These are phyloP conservation scores for Apium graveolens DNA, from an alignment of 129 eudicot genomes.

Conservation along the genomic window DNA sequence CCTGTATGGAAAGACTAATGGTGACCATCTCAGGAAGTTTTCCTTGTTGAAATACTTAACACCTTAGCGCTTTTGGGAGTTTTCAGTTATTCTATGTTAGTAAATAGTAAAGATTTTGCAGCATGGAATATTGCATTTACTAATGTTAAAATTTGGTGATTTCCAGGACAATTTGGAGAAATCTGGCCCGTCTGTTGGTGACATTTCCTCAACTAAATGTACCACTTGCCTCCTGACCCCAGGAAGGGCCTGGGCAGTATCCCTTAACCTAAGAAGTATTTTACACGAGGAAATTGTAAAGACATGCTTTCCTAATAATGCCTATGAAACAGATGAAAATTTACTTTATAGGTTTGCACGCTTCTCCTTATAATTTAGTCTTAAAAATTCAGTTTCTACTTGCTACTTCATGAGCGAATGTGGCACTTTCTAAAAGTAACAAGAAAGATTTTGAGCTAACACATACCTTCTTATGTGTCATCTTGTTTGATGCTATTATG, in stretches of 20 bases:
- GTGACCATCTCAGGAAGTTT: background rate
- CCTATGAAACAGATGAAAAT: constrained; percentile 40
- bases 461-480: background rate
- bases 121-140: background rate
- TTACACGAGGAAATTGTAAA: constrained; percentile 55
- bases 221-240: constrained; percentile 41
- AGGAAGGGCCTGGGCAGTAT: constrained; percentile 86
- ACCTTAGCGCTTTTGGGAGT: background rate
- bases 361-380: background rate
- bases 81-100: background rate
- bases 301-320: constrained; percentile 42
- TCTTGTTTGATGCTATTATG: background rate
- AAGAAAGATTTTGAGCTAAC: background rate
- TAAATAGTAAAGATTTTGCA: background rate
- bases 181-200: constrained; percentile 38
- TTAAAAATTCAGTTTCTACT: background rate
- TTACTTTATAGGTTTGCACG: constrained; percentile 59
- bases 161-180: constrained; percentile 49
- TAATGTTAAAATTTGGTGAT: constrained; percentile 5
- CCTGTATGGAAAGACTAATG: background rate
- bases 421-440: background rate
- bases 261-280: constrained; percentile 60
- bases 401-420: background rate
- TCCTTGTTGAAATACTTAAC: background rate
- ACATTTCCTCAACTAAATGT: constrained; percentile 17